Percentiles rank a stretch among this genome's conserved stretches.
Evolutionary conservation across 1,139 yeast genomes (phyloP).

Genomic region (Blastobotrys apis): DNA sequence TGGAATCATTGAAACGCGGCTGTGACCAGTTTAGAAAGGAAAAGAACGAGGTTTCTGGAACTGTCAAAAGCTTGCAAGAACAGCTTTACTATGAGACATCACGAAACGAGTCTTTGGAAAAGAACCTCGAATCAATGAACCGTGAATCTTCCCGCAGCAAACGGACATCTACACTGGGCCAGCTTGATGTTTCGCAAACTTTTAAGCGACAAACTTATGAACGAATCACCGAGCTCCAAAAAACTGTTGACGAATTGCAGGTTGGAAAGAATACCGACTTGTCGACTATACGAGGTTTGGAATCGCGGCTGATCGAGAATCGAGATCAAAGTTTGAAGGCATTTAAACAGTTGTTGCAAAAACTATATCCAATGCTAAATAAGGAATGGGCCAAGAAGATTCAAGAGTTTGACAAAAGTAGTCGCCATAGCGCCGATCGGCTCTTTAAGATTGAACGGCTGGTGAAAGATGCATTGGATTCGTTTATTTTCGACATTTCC

Average conservation of each 20-base stretch:
- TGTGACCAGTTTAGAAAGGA: neutral
- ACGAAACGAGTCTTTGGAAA: slow-evolving; percentile 12
- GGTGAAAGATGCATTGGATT: slow-evolving; percentile 2
- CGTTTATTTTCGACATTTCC: slow-evolving; percentile 1
- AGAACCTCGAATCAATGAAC: slow-evolving; percentile 7
- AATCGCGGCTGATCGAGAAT: slow-evolving; percentile 3
- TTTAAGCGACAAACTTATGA: slow-evolving; percentile 14
- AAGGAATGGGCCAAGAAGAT: slow-evolving; percentile 10
- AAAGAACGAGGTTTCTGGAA: slow-evolving; percentile 9
- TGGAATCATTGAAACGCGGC: neutral
- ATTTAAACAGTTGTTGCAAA: slow-evolving; percentile 6
- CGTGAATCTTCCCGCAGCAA: slow-evolving; percentile 2
- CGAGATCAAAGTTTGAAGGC: slow-evolving; percentile 11
- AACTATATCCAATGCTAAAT: slow-evolving; percentile 10
- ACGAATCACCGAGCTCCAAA: slow-evolving; percentile 14
- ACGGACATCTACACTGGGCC: slow-evolving; percentile 6
- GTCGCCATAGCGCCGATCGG: slow-evolving; percentile 1
- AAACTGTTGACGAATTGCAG: slow-evolving; percentile 11
- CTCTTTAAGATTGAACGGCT: slow-evolving; percentile 1
- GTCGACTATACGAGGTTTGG: slow-evolving; percentile 10
- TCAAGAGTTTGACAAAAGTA: neutral
- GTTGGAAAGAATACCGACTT: slow-evolving; percentile 4
- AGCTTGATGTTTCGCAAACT: slow-evolving; percentile 13
- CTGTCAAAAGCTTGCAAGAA: slow-evolving; percentile 13
- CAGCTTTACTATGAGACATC: slow-evolving; percentile 14